Base-by-base conservation (phyloP, 2,329 filamentous ascomycete genomes). In the Parafenestella ontariensis region DNA sequence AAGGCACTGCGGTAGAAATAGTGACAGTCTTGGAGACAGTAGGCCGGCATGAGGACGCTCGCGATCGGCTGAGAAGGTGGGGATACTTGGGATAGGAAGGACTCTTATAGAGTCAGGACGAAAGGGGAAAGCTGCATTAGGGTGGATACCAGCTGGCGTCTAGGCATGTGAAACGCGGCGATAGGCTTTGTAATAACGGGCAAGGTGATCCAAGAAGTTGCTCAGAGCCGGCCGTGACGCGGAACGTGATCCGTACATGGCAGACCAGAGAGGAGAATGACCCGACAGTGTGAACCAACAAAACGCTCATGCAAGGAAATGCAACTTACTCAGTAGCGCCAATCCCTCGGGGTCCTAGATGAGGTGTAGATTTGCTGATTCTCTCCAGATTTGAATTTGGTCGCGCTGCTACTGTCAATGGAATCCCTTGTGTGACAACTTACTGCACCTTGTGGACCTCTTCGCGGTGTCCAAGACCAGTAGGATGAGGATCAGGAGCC, bases 1-100 rank as follows among this genome's bases (percentile, higher is more conserved):
- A 96, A 81, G 73, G 91, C 90, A 77, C 89, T 96, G 82, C 91
- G 91, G 82, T 91, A 95, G 80, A 96, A 96, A 80, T 96, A 96
- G 76, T 96, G 91, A 72, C 90, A 96, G 78, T 96, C 90, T 83
- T 95, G 89, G 53, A 91, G 81, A 77, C 82, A 96, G 77, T 91
- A 94, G 69, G 83, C 78, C 82, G 90, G 90, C 91, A 96, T 96
- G 61, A 56, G 59, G 59, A 61, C 64, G 61, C 58, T 46, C 63
- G 54, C 49, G 48, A 51, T 65, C 59, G 26, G 56, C 58, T 57
- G 56, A 64, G 52, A 44, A 46, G 37, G 50, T 44, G 42, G 24
- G 20, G 37, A 49, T 53, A 61, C 43, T 58, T 51, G 62, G 56
- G 62, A 26, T 36, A 41, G 46, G 34, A 44, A 44, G 52, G 59